A percentile compares a stretch with the other conserved stretches of the same genome.
Conservation (phyloP, 345 rosid species). For the Salix udensis region DNA sequence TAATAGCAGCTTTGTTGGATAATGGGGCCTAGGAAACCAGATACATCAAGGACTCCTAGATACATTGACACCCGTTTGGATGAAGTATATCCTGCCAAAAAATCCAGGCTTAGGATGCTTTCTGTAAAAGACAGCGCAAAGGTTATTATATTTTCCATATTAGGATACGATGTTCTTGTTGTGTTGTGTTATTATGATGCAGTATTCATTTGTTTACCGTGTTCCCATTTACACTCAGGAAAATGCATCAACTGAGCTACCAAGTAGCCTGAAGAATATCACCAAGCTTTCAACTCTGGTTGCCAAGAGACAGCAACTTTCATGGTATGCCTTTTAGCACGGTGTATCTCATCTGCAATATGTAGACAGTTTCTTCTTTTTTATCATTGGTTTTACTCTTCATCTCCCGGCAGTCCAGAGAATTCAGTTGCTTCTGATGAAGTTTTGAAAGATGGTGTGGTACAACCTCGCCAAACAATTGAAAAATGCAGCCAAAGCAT, state of each 20-base stretch:
- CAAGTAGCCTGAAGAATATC: constrained; percentile 40
- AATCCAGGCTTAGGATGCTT: constrained; percentile 52
- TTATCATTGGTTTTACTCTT: constrained; percentile 4
- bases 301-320: constrained; percentile 45
- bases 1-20: constrained; percentile 27
- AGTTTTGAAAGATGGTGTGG: constrained; percentile 35
- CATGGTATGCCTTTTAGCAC: constrained; percentile 39
- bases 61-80: constrained; percentile 66
- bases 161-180: not conserved
- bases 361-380: not conserved
- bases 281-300: constrained; percentile 51
- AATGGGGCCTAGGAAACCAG: constrained; percentile 53
- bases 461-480: constrained; percentile 36
- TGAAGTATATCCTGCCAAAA: constrained; percentile 75
- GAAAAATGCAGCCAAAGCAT: constrained; percentile 56
- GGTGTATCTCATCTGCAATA: not conserved
- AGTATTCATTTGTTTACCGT: not conserved
- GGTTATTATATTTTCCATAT: constrained; percentile 37
- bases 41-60: constrained; percentile 46
- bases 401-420: constrained; percentile 40
- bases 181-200: not conserved
- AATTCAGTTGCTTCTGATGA: constrained; percentile 36
- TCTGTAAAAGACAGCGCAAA: constrained; percentile 59
- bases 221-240: constrained; percentile 43
- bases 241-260: constrained; percentile 40